Evolutionary conservation across 768 basidiomycete species (phyloP), one percentile per base, ranked within the genome.

Genomic region (Asterophora parasitica): DNA sequence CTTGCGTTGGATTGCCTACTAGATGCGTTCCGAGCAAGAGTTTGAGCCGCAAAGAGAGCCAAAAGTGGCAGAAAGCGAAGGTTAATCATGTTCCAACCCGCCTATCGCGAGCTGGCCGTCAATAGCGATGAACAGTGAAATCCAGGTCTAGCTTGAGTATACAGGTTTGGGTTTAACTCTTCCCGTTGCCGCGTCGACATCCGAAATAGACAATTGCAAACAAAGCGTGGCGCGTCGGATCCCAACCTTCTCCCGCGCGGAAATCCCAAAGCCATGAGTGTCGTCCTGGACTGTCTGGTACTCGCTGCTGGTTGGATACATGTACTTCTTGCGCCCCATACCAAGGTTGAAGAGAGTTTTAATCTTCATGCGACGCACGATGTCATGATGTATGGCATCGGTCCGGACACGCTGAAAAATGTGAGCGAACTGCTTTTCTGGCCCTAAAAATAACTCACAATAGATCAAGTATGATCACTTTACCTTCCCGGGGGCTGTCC

Each of bases 301-400:
- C 62, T 83, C 19, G 58, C 58, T 0, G 70, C 73, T 38, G 71
- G 73, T 44, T 88, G 82, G 76, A 56, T 61, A 1, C 86, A 95
- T 54, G 85, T 94, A 39, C 55, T 87, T 19, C 69, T 90, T 3
- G 79, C 89, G 2, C 95, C 96, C 0, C 92, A 87, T 62, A 88
- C 90, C 3, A 99, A 99, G 69, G 96, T 99, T 23, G 96, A 99
- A 65, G 96, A 99, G 68, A 89, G 87, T 59, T 97, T 97, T 74
- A 93, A 87, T 55, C 76, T 98, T 7, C 96, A 98, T 61, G 93
- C 91, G 0, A 77, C 76, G 0, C 91, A 96, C 60, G 96, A 99
- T 65, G 71, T 91, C 19, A 69, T 97, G 23, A 77, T 85, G 68
- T 83, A 92, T 58, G 92, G 93, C 2, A 61, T 81, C 13, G 39